Percentiles rank a stretch among this genome's conserved stretches.
phyloP scores from a whole-genome alignment of 805 yeast species.

The Suhomyces xylopsoci region DNA sequence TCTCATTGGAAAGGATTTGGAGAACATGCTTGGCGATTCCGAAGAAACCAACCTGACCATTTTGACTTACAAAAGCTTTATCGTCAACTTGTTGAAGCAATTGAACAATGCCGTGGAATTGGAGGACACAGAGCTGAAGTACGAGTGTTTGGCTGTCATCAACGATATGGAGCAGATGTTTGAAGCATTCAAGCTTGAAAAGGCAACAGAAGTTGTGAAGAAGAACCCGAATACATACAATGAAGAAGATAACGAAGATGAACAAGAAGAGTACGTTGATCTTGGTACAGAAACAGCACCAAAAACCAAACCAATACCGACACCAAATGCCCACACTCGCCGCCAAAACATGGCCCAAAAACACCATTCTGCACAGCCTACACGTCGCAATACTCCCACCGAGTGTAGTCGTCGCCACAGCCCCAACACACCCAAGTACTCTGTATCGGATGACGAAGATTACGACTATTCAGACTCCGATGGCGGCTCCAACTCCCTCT shows the following conservation, averaged over 20 bases:
- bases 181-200: conserved; percentile 46
- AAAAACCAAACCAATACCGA: conserved; percentile 3
- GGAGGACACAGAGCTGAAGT: conserved; percentile 55
- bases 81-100: conserved; percentile 55
- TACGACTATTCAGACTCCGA: conserved; percentile 27
- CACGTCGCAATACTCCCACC: background rate
- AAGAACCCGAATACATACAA: background rate
- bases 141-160: conserved; percentile 66
- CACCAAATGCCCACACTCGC: conserved; percentile 1
- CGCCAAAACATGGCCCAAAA: background rate
- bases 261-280: conserved; percentile 3
- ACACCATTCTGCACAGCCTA: background rate
- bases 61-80: conserved; percentile 53
- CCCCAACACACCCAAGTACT: conserved; percentile 3
- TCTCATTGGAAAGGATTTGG: conserved; percentile 61
- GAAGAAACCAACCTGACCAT: conserved; percentile 27
- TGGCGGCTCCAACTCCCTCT: conserved; percentile 20
- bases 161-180: conserved; percentile 74
- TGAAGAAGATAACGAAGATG: background rate
- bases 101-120: conserved; percentile 51
- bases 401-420: conserved; percentile 4
- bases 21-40: conserved; percentile 40
- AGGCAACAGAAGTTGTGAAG: conserved; percentile 17
- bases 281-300: background rate
- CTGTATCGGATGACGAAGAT: conserved; percentile 13